Base-by-base conservation (phyloP, 306 rosid genomes). In the Cicer judaicum region DNA sequence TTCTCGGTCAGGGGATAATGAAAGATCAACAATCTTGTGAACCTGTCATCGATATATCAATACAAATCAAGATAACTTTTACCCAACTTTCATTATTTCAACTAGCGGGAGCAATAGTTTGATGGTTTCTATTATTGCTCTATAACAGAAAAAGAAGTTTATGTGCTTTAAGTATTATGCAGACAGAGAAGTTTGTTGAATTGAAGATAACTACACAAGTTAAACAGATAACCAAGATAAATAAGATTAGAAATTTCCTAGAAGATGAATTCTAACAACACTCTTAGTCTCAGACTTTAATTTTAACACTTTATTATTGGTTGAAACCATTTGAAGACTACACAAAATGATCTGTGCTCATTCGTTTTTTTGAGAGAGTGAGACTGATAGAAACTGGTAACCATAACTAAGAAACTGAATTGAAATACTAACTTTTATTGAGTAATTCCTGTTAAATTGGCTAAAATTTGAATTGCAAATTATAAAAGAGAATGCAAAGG, bases 1-100 rank as follows among this genome's bases (percentile, higher is more conserved):
- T 82, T 91, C 97, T 60, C 98, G 89, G 71, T 86, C 84, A 2
- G 96, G 96, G 41, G 68, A 80, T 7, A 73, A 65, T 10, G 97
- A 93, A 70, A 93, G 96, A 84, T 93, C 98, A 74, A 91, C 96
- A 81, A 93, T 88, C 93, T 93, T 93, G 85, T 91, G 97, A 72
- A 89, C 87, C 97, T 93, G 81, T 64, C 34, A 21, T 29, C 63
- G 14, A 29, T 47, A 52, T 68, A 42, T 74, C 44, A 61, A 5
- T 14, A 54, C 34, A 15, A 55, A 42, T 21, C 29, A 78, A 40
- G 57, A 57, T 24, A 64, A 46, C 41, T 56, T 74, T 47, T 34
- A 19, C 11, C 54, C 71, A 8, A 34, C 50, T 50, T 46, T 49
- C 55, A 36, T 70, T 36, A 16, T 62, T 62, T 62, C 47, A 12